Base-by-base conservation (phyloP, 2,329 filamentous ascomycete genomes). In the Fusarium bulbicola region DNA sequence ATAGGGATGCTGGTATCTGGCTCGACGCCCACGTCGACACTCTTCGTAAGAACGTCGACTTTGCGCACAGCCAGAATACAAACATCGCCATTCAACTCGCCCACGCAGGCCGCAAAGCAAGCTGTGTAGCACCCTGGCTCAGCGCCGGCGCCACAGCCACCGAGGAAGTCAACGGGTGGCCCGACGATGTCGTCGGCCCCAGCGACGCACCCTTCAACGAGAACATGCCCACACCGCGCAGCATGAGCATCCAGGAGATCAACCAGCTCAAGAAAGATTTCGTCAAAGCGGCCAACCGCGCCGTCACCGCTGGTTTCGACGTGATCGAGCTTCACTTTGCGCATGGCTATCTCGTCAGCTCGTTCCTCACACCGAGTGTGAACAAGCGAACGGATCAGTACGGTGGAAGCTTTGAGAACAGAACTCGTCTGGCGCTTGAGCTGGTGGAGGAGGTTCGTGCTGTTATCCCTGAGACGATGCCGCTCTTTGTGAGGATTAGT, bases 321-420 rank as follows among this genome's bases (percentile, higher is more conserved):
- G 88, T 89, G 8, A 86, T 93, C 21, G 91, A 91, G 80, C 89
- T 97, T 57, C 94, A 96, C 83, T 89, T 87, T 74, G 94, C 93
- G 0, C 93, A 96, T 77, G 93, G 93, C 2, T 96, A 95, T 78
- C 86, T 96, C 0, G 83, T 95, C 1, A 89, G 91, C 75, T 83
- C 85, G 5, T 96, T 95, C 84, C 68, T 95, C 7, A 91, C 89
- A 1, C 92, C 93, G 0, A 87, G 87, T 1, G 86, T 86, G n/a
- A 96, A 96, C 81, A 84, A 88, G 56, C 87, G 93, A 21, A 92
- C 86, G 0, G 92, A 93, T 77, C 76, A 86, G 63, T 93, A 93
- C 75, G 92, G 92, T 26, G 92, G 92, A 4, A 88, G 84, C 50
- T 92, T 92, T 72, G 91, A 93, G 82, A 95, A 95, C 82, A 88